Conservation (phyloP, 108 stramenopile species). For the Seminavis robusta region DNA sequence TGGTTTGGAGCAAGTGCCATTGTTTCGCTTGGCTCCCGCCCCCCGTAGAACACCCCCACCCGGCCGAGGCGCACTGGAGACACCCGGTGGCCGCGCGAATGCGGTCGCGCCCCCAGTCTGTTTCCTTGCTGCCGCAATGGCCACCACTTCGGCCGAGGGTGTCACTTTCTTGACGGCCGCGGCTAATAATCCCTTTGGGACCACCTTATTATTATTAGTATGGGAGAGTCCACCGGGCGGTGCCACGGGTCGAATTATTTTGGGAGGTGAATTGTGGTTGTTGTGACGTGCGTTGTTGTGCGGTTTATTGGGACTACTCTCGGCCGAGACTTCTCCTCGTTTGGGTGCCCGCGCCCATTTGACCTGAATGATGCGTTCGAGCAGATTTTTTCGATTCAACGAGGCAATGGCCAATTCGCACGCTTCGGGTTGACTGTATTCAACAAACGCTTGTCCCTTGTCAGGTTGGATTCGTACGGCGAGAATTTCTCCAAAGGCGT, state of each 20-base stretch:
- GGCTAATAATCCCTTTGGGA: slow-evolving; percentile 23
- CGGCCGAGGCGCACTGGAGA: slow-evolving; percentile 47
- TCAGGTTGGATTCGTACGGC: slow-evolving; percentile 78
- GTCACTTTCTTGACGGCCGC: slow-evolving; percentile 18
- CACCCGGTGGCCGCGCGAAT: slow-evolving; percentile 22
- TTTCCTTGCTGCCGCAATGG: slow-evolving; percentile 35
- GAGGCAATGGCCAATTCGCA: slow-evolving; percentile 79
- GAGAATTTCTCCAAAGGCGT: slow-evolving; percentile 79
- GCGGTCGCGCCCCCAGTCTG: slow-evolving; percentile 11
- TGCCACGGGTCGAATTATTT: slow-evolving; percentile 26
- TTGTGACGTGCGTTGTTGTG: slow-evolving; percentile 1
- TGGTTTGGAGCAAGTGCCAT: slow-evolving; percentile 35
- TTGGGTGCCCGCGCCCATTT: slow-evolving; percentile 86
- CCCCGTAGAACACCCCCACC: slow-evolving; percentile 71
- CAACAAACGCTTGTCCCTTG: slow-evolving; percentile 80
- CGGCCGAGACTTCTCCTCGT: slow-evolving; percentile 56
- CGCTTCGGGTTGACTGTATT: slow-evolving; percentile 84
- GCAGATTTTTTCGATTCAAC: slow-evolving; percentile 57
- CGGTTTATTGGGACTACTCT: slow-evolving; percentile 17
- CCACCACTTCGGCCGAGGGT: slow-evolving; percentile 45
- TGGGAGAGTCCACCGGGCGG: slow-evolving; percentile 39
- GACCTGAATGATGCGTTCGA: slow-evolving; percentile 57
- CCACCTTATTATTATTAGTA: background rate
- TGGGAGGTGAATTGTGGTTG: background rate
- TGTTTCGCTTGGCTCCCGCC: slow-evolving; percentile 36